Base-by-base conservation (phyloP, 768 basidiomycete species). In the Psilocybe sp. region DNA sequence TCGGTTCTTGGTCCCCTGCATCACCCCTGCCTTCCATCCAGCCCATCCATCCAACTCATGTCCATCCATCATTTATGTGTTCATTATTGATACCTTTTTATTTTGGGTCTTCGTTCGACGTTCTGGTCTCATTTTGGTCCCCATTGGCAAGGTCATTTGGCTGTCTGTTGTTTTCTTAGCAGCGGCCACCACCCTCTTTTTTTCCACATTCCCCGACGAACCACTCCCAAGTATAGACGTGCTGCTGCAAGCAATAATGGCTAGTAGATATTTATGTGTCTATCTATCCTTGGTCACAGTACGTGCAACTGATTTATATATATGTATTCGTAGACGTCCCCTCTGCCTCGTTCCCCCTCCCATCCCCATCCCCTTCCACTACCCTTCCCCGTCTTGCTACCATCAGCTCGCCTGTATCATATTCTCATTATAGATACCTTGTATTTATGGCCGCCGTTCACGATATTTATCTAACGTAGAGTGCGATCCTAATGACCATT, bases 231-330 rank as follows among this genome's bases (percentile, higher is more conserved):
- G 23, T 28, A 28, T 28, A 28, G 23, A 28, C 23, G 23, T 28
- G 23, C 23, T 28, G 23, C 23, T 28, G 23, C 23, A 28, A 28
- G 23, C 23, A 28, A 28, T 28, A 28, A 28, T 28, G 23, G 23
- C 23, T 28, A 28, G 23, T 28, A 28, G 23, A 28, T 28, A 50
- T 44, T 50, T 52, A 44, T 49, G 46, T 50, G 42, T 51, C 14
- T 53, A 50, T 47, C 51, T 56, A 43, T 40, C 55, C 51, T 53
- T 46, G 48, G 18, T 34, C 23, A 43, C 28, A 32, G 35, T 44
- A 41, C 23, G 23, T 28, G 23, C 19, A 32, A 28, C 15, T 44
- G 10, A 28, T 15, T 43, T 53, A 49, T 46, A 41, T 54, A 43
- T 50, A 54, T 54, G 53, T 50, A 54, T 54, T 50, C 23, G 23